These are phyloP conservation scores for Calonectria naviculata DNA, from an alignment of 2,329 filamentous ascomycete genomes.

Conservation along the genomic window DNA sequence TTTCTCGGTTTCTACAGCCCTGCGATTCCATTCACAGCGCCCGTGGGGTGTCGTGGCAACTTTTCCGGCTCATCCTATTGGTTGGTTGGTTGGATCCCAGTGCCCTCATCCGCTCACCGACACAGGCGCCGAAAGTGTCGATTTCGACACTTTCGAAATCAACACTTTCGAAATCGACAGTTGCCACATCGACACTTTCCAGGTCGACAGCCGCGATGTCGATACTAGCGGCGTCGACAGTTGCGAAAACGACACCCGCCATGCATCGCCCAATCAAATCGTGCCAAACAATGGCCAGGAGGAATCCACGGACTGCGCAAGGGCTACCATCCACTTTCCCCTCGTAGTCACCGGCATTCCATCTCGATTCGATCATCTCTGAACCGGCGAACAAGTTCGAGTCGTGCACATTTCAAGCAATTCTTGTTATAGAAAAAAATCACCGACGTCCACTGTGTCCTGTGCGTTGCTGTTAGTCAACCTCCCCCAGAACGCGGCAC, in stretches of 20 bases:
- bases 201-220: neutral
- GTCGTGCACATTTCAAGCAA: no score
- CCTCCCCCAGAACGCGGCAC: no score
- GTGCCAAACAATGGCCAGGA: neutral
- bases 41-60: no score
- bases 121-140: neutral
- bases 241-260: neutral
- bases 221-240: neutral
- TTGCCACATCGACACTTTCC: neutral
- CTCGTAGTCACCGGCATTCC: no score
- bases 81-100: neutral
- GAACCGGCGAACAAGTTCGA: no score
- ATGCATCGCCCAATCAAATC: neutral
- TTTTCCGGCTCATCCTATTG: neutral
- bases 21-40: neutral
- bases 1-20: neutral
- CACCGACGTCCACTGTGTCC: no score
- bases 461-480: no score
- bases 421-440: no score
- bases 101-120: neutral
- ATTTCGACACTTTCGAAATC: neutral
- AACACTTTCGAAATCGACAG: neutral
- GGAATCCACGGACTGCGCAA: no score
- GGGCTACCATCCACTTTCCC: neutral
- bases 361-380: no score